Percentiles rank a stretch among this genome's conserved stretches.
These are phyloP conservation scores for Pyricularia grisea DNA, from an alignment of 2,329 filamentous ascomycete species.

Conservation along the genomic window DNA sequence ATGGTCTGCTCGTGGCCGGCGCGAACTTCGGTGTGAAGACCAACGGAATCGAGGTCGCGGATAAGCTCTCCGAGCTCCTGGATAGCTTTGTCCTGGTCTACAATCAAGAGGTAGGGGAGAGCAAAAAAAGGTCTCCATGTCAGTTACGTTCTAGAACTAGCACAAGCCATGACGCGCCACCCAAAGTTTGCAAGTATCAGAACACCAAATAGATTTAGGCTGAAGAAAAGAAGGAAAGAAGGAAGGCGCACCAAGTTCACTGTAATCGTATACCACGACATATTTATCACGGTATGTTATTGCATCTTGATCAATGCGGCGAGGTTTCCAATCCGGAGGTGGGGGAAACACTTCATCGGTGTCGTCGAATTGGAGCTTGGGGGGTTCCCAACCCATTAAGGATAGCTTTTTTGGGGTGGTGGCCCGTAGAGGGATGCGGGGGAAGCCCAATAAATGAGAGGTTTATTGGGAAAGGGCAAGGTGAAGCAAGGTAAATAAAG, in stretches of 20 bases:
- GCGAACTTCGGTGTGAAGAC: slow-evolving; percentile 62
- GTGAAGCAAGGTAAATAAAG: not conserved
- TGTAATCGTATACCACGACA: slow-evolving; percentile 51
- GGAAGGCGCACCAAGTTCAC: slow-evolving; percentile 36
- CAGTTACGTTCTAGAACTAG: not conserved
- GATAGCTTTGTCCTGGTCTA: slow-evolving; percentile 36
- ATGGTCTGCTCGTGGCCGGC: slow-evolving; percentile 59
- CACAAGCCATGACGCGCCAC: not conserved
- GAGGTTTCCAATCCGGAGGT: slow-evolving; percentile 3
- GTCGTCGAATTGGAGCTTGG: slow-evolving; percentile 1
- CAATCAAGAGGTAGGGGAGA: slow-evolving; percentile 8
- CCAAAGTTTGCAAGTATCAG: not conserved
- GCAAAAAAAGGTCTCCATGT: not conserved
- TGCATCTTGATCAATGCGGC: not conserved
- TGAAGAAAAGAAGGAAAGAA: not conserved
- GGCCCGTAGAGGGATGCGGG: not conserved
- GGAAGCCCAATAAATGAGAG: not conserved
- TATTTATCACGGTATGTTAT: slow-evolving; percentile 31
- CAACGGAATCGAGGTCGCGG: slow-evolving; percentile 49
- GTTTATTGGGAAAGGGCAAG: not conserved
- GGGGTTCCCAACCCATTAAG: not conserved
- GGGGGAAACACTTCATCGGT: not conserved
- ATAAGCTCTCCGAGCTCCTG: slow-evolving; percentile 31
- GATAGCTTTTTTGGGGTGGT: not conserved
- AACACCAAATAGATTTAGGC: not conserved